phyloP scores from a whole-genome alignment of 148 eudicot genomes.

The Vaccinium corymbosum region DNA sequence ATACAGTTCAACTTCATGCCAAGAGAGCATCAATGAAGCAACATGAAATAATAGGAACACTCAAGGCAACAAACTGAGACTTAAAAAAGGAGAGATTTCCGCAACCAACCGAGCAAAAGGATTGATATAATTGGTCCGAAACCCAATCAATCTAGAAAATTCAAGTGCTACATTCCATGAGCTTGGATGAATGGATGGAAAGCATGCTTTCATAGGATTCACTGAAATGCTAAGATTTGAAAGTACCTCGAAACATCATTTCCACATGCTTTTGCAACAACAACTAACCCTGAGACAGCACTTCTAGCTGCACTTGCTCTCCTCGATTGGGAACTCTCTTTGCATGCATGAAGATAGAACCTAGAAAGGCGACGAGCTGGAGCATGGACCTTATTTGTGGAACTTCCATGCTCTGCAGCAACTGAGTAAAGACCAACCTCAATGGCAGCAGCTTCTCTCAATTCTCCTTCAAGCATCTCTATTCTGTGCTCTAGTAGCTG shows the following conservation, averaged over 20 bases:
- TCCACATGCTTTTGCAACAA: constrained; percentile 96
- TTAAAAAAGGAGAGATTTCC: neutral
- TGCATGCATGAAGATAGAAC: constrained; percentile 67
- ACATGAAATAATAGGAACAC: neutral
- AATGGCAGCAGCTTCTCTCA: constrained; percentile 84
- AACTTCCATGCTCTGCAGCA: constrained; percentile 94
- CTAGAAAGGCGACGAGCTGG: constrained; percentile 97
- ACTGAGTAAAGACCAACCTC: constrained; percentile 81
- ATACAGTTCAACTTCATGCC: neutral
- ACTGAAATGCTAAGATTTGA: neutral
- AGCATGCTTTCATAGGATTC: neutral
- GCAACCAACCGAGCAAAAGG: constrained; percentile 7
- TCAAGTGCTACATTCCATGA: neutral
- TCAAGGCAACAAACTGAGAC: neutral
- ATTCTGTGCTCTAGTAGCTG: constrained; percentile 59
- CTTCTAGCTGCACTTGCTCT: constrained; percentile 69
- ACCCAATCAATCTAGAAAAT: neutral
- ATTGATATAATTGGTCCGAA: neutral
- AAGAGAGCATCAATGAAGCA: constrained; percentile 4
- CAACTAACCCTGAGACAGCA: constrained; percentile 71
- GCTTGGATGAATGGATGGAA: neutral
- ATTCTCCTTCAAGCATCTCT: constrained; percentile 66
- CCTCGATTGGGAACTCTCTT: constrained; percentile 42
- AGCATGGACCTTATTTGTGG: constrained; percentile 83
- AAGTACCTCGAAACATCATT: constrained; percentile 91